Base-by-base conservation (phyloP, 805 yeast species). In the Saccharomycopsis oosterbeekiorum region DNA sequence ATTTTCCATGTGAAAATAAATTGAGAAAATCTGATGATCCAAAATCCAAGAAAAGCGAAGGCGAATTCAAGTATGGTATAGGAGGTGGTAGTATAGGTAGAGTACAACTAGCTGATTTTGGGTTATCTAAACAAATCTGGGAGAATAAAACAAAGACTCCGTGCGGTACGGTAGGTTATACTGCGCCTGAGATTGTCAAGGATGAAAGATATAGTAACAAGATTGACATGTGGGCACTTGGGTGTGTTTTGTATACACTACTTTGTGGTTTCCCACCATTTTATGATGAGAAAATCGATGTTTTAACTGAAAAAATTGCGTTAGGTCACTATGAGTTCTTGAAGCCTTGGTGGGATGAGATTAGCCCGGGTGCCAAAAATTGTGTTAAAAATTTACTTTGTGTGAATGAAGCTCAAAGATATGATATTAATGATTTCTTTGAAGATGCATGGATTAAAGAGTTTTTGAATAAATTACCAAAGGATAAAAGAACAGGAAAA, bases 191-290 rank as follows among this genome's bases (percentile, higher is more conserved):
- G 73, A 93, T 94, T 67, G 98, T 94, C 50, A 85, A 87, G 66
- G 98, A 94, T 72, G 96, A 92, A 75, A 80, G 85, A 56, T 94
- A 94, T 70, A 88, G 97, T 1, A 90, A 89, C 75, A 87, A 91
- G 65, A 99, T 94, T 42, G 99, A 94, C 71, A 89, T 94, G 94
- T 94, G 99, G 99, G 97, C 97, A 4, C 77, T 94, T 60, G 99
- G 99, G 0, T 94, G 99, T 75, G 97, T 94, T 0, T 75, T 94
- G 60, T 94, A 94, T 70, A 94, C 98, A 0, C 76, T 94, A 53
- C 76, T 94, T 41, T 94, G 98, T 75, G 99, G 99, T 2, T 94
- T 94, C 74, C 99, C 99, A 0, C 99, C 99, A 4, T 94, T 94
- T 70, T 94, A 91, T 73, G 96, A 89, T 70, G 94, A 88, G 69